Base-by-base conservation (phyloP, 768 basidiomycete species). In the Leccinum boreale region DNA sequence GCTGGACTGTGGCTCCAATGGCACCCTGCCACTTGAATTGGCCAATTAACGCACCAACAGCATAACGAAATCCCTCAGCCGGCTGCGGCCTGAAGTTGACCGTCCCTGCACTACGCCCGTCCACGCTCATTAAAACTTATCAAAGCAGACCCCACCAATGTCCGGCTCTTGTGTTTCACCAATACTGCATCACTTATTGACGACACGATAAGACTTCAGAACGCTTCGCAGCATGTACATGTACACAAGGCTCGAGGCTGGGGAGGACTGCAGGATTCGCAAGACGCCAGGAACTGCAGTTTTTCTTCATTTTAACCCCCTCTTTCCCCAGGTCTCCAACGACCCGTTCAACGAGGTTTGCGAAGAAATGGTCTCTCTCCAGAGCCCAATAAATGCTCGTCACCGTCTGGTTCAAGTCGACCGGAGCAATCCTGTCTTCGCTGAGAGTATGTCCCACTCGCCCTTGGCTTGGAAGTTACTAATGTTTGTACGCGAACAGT, bases 401-500 rank as follows among this genome's bases (percentile, higher is more conserved):
- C 59, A 52, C 15, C 59, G 60, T 12, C 31, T 61, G 31, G 53
- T 61, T 14, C 45, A 39, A n/a, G 60, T 61, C 14, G 39, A 49
- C n/a, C 48, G 50, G 47, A 61, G 24, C 21, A 45, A 28, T 35
- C 42, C 36, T 23, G 36, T n/a, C 50, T 61, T 62, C 45, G n/a
- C 17, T 4, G 51, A 61, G n/a, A 61, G 60, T 62, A 39, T 12
- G 60, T 56, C 1, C 5, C 4, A 1, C 28, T 33, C 14, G 3
- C 3, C 26, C 3, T 1, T 2, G 5, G 39, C 39, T 42, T 42
- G n/a, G 39, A n/a, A 19, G 39, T 19, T 19, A 26, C 10, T 51
- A 10, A 52, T 21, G 19, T 31, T 17, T 35, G 3, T 29, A 49
- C 24, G 24, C 5, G 17, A 29, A 53, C n/a, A 62, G 59, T 61